Conservation (phyloP, 345 rosid species). For the Populus davidiana region DNA sequence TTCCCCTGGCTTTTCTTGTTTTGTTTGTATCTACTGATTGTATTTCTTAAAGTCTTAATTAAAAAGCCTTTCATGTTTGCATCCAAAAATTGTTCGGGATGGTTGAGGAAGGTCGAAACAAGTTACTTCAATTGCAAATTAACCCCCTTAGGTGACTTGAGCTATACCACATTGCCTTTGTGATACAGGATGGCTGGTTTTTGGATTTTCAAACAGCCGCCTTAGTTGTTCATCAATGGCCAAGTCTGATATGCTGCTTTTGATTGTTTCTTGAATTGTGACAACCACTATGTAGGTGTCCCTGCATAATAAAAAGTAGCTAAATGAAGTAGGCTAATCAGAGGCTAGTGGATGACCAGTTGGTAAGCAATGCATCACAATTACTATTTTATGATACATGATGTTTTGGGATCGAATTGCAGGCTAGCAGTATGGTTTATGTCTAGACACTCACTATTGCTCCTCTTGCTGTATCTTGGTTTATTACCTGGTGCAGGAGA, state of each 20-base stretch:
- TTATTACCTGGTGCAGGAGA: background rate
- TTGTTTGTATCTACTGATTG: background rate
- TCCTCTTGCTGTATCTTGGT: background rate
- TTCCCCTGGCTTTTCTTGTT: slow-evolving; percentile 9
- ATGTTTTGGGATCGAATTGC: background rate
- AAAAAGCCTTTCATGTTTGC: background rate
- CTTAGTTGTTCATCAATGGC: background rate
- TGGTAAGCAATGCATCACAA: background rate
- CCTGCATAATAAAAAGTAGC: background rate
- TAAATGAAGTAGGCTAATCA: background rate
- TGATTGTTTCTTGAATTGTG: background rate
- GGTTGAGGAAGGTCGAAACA: background rate
- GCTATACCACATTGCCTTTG: background rate
- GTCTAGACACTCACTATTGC: background rate
- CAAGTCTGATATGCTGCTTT: background rate
- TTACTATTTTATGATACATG: background rate
- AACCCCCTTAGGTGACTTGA: background rate
- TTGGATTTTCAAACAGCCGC: background rate
- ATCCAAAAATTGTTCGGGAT: background rate
- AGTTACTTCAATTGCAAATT: background rate
- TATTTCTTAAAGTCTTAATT: background rate
- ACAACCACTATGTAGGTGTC: background rate
- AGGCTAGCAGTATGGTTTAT: background rate
- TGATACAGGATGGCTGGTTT: background rate
- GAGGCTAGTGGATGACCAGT: background rate